Evolutionary conservation across 164 flowering plant species (phyloP).

Genomic region (Sextonia rubra): DNA sequence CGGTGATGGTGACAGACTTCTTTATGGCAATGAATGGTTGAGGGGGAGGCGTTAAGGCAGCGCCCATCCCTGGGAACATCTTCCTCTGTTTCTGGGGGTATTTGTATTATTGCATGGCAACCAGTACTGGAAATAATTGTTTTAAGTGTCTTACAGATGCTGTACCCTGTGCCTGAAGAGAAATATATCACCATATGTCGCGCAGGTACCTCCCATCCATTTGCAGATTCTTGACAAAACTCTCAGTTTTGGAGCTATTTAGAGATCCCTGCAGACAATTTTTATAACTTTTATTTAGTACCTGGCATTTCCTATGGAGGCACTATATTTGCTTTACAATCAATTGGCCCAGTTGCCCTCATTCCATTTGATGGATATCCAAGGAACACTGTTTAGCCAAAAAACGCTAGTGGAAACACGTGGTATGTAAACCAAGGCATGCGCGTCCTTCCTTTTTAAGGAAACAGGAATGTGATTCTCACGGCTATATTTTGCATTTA

Average conservation of each 20-base stretch:
- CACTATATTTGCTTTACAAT: no score
- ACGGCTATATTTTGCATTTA: no score
- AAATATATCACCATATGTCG: slow-evolving; percentile 61
- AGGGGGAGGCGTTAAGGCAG: neutral
- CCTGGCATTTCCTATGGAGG: neutral
- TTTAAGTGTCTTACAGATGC: neutral
- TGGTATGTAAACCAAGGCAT: no score
- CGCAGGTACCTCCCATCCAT: slow-evolving; percentile 64
- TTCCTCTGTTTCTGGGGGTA: neutral
- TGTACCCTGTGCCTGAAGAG: neutral
- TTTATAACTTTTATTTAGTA: neutral
- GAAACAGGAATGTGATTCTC: no score
- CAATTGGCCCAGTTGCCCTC: no score
- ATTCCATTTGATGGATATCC: no score
- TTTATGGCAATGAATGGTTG: neutral
- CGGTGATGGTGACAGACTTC: neutral
- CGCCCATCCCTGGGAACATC: neutral
- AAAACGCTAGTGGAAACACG: no score
- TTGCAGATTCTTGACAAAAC: slow-evolving; percentile 62
- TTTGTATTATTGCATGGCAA: neutral
- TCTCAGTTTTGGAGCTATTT: slow-evolving; percentile 44
- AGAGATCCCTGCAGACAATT: slow-evolving; percentile 39
- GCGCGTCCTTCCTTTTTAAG: no score
- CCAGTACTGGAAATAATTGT: neutral
- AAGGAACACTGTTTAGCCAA: no score